Percentiles rank a stretch among this genome's conserved stretches.
These are phyloP conservation scores for Podaxis sp. DNA, from an alignment of 768 basidiomycete genomes.

Conservation along the genomic window DNA sequence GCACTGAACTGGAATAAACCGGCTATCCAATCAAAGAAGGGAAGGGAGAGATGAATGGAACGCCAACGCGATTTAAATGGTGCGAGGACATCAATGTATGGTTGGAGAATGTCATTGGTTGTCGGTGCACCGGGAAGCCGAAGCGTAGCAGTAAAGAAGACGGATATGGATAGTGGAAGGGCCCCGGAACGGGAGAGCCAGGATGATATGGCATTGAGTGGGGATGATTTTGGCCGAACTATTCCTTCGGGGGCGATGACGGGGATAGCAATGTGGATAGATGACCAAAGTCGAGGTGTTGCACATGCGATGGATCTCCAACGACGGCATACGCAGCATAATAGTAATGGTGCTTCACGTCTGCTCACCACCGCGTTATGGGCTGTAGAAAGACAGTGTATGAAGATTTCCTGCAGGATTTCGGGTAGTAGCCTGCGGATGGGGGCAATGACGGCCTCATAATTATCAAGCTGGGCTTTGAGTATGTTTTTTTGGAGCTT, in stretches of 20 bases:
- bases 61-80: background rate
- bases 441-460: slow-evolving; percentile 8
- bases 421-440: slow-evolving; percentile 20
- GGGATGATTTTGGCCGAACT: background rate
- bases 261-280: slow-evolving; percentile 20
- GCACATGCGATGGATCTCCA: slow-evolving; percentile 19
- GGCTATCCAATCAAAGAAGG: background rate
- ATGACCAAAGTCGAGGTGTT: slow-evolving; percentile 21
- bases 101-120: background rate
- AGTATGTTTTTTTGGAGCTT: background rate
- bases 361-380: slow-evolving; percentile 17
- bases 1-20: background rate
- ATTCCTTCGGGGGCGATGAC: background rate
- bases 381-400: slow-evolving; percentile 16
- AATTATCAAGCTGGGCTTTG: background rate
- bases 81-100: background rate
- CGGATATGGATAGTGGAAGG: slow-evolving; percentile 1
- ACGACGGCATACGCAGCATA: slow-evolving; percentile 17
- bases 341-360: slow-evolving; percentile 17
- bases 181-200: slow-evolving; percentile 3
- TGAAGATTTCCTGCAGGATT: slow-evolving; percentile 23
- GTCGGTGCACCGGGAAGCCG: background rate
- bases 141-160: background rate
- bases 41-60: background rate
- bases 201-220: background rate